Conservation (phyloP, 192 early-diverging fungal genomes). For the Coemansia sp. region DNA sequence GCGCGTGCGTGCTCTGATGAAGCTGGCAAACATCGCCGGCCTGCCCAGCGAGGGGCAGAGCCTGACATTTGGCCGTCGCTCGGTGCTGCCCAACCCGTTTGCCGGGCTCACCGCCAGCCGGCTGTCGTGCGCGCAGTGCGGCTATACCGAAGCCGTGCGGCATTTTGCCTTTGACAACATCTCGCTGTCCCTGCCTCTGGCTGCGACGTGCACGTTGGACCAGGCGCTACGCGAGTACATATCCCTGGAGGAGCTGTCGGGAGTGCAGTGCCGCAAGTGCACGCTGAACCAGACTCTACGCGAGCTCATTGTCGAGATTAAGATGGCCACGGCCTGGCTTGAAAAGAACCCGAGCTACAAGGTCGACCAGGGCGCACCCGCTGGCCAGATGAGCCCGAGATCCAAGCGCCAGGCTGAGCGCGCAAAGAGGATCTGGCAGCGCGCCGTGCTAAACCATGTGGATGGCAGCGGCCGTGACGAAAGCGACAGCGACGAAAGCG, state of each 20-base stretch:
- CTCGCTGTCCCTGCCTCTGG: conserved; percentile 64
- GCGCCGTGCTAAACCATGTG: conserved; percentile 27
- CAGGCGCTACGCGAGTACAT: conserved; percentile 42
- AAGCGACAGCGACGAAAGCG: not conserved
- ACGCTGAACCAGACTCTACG: conserved; percentile 47
- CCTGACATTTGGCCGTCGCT: conserved; percentile 47
- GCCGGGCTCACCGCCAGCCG: conserved; percentile 71
- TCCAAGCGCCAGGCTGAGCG: conserved; percentile 18
- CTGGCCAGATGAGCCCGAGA: not conserved
- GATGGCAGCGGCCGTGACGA: not conserved
- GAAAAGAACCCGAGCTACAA: conserved; percentile 30
- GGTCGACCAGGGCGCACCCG: conserved; percentile 3
- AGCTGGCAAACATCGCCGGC: conserved; percentile 34
- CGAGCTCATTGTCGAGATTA: conserved; percentile 36
- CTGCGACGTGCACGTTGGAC: conserved; percentile 39
- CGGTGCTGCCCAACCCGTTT: conserved; percentile 61
- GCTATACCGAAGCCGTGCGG: conserved; percentile 71
- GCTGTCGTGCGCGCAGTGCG: conserved; percentile 75
- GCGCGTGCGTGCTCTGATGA: conserved; percentile 46
- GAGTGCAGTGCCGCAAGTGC: conserved; percentile 49
- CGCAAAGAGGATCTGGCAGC: conserved; percentile 32
- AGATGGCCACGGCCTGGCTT: conserved; percentile 29
- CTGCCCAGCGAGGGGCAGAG: conserved; percentile 38
- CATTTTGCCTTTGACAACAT: conserved; percentile 82
- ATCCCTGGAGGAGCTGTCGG: conserved; percentile 42